Percentiles rank a stretch among this genome's conserved stretches.
Evolutionary conservation across 768 basidiomycete species (phyloP).

Genomic region (Lanmaoa pseudosensibilis): DNA sequence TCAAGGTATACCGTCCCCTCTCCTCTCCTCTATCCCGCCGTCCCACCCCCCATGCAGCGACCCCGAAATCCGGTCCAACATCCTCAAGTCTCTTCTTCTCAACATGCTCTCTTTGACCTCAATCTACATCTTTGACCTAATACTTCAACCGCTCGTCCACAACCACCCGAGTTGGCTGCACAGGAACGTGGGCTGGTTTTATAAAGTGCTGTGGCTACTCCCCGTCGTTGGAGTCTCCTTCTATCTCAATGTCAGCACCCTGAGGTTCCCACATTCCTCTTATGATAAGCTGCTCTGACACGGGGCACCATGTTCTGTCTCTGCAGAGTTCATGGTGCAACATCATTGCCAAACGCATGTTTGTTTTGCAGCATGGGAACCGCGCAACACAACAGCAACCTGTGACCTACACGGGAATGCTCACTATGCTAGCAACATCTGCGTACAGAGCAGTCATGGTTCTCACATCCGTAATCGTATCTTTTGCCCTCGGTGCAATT

Average conservation of each 20-base stretch:
- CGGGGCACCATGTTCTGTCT: background rate
- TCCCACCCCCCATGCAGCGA: conserved; percentile 49
- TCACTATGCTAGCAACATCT: conserved; percentile 74
- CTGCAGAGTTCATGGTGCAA: conserved; percentile 74
- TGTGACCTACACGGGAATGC: conserved; percentile 64
- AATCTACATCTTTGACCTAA: conserved; percentile 72
- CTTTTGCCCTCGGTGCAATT: conserved; percentile 60
- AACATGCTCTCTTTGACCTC: conserved; percentile 71
- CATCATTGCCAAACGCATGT: conserved; percentile 73
- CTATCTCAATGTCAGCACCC: conserved; percentile 72
- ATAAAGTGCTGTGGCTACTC: conserved; percentile 74
- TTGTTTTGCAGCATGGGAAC: conserved; percentile 66
- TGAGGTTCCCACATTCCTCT: conserved; percentile 3
- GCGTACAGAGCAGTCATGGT: conserved; percentile 85
- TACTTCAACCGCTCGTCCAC: conserved; percentile 67
- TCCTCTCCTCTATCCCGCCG: conserved; percentile 7
- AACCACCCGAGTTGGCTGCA: conserved; percentile 66
- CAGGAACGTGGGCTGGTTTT: conserved; percentile 73
- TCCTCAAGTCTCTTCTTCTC: conserved; percentile 73
- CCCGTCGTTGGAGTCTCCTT: conserved; percentile 75
- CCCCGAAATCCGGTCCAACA: conserved; percentile 68
- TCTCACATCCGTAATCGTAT: conserved; percentile 68
- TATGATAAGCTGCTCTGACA: conserved; percentile 16
- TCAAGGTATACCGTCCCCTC: conserved; percentile 46
- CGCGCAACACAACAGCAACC: conserved; percentile 53